Evolutionary conservation across 2,329 filamentous ascomycete species (phyloP).

Genomic region (Colletotrichum paranaense): DNA sequence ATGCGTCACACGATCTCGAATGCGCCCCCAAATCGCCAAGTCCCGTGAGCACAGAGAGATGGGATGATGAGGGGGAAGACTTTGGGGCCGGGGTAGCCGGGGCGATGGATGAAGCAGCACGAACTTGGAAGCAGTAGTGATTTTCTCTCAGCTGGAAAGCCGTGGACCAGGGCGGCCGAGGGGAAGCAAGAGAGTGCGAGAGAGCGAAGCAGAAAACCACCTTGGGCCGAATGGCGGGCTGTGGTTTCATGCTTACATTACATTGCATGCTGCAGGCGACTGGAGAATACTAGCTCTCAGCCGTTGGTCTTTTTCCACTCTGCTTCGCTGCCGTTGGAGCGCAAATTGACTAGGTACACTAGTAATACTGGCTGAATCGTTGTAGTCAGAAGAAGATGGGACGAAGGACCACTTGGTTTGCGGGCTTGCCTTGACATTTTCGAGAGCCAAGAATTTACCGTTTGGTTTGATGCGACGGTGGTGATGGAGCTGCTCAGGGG

Average conservation of each 20-base stretch:
- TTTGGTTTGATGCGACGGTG: slow-evolving; percentile 2
- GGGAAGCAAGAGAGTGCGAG: background rate
- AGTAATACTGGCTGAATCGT: no score
- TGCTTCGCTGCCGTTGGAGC: background rate
- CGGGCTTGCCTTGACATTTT: background rate
- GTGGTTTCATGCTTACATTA: slow-evolving; percentile 30
- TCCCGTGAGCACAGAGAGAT: background rate
- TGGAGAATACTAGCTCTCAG: background rate
- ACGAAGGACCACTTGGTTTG: slow-evolving; percentile 5
- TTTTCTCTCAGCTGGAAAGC: background rate
- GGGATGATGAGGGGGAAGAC: slow-evolving; percentile 15
- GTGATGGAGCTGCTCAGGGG: background rate
- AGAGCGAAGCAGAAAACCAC: background rate
- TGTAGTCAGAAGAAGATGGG: background rate
- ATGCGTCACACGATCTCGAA: slow-evolving; percentile 15
- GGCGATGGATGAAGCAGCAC: background rate
- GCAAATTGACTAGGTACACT: no score
- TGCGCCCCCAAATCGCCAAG: slow-evolving; percentile 24
- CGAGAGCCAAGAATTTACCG: background rate
- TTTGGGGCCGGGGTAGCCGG: background rate
- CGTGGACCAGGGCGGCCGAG: background rate
- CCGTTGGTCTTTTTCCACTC: background rate
- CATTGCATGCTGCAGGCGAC: slow-evolving; percentile 23
- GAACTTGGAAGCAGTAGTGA: background rate
- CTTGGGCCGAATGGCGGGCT: slow-evolving; percentile 21